Evolutionary conservation across 495 filamentous ascomycete genomes (phyloP), one percentile per base, ranked within the genome.

Genomic region (Neurospora sp.): DNA sequence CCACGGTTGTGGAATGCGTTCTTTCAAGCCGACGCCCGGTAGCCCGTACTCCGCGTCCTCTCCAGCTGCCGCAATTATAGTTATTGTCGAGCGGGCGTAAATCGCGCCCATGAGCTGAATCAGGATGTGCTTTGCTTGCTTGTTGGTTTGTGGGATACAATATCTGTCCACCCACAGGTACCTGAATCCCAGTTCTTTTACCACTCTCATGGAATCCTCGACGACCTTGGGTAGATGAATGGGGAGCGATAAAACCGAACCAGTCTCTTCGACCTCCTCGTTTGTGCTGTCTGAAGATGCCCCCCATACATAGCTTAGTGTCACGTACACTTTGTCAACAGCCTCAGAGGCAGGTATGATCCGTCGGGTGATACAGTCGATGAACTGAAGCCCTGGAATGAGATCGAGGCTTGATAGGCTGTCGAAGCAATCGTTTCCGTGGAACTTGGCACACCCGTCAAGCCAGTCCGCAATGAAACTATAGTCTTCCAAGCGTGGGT

Each of bases 41-140:
- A 83, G 72, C 1, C 82, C 81, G 39, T 77, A 75, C n/a, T 48
- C 41, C 37, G 75, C 54, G 35, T 76, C 79, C 2, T 74, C 39
- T 9, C 82, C 81, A 20, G 75, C 76, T 18, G 78, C 82, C 40
- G 76, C 78, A 35, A 83, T 70, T 16, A 83, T 79, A 7, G 81
- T 83, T 9, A 81, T 46, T 0, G 37, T 38, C 7, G 74, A 77
- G 18, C 40, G 70, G 14, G 48, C 39, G 69, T 84, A 83, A 12
- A 84, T 78, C 0, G 41, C 10, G 39, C 78, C 78, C 79, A 84
- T 83, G 6, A 77, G 66, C 38, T 62, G 23, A 2, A 82, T 74
- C 69, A 82, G 82, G 0, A n/a, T 23, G 23, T 77, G 72, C 41
- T 80, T 82, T 9, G 77, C 72, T 0, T 11, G 23, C 5, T 27